A percentile compares a stretch with the other conserved stretches of the same genome.
Conservation (phyloP, 306 rosid species). For the Dryas alaskensis region DNA sequence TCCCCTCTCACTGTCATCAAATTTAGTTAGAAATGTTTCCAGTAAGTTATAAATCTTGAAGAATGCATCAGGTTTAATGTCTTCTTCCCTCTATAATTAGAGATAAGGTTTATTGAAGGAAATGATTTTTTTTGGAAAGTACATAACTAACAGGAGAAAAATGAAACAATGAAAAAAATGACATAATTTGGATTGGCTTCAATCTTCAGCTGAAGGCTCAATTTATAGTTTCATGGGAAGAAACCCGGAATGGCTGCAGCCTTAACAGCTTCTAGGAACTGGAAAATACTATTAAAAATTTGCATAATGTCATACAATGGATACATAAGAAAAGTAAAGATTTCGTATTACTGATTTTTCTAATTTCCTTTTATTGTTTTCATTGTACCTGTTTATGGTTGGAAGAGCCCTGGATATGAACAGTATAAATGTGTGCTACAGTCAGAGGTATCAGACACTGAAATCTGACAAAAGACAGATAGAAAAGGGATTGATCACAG, state of each 20-base stretch:
- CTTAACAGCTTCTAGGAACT: slow-evolving; percentile 1
- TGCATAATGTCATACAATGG: neutral
- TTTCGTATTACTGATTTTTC: neutral
- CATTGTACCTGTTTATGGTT: neutral
- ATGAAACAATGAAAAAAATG: neutral
- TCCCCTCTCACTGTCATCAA: slow-evolving; percentile 4
- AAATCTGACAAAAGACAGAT: neutral
- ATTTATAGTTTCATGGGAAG: neutral
- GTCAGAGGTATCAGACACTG: neutral
- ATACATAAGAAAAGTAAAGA: neutral
- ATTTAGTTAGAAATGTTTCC: slow-evolving; percentile 15
- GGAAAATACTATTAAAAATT: neutral
- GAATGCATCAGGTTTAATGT: neutral
- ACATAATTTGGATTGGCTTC: too few species aligned
- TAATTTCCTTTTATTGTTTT: neutral
- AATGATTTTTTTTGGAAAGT: neutral
- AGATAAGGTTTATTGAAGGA: too few species aligned
- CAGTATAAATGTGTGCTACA: neutral
- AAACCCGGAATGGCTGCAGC: neutral
- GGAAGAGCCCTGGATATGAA: neutral
- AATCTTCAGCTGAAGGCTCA: too few species aligned
- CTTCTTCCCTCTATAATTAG: neutral
- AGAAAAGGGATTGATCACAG: neutral
- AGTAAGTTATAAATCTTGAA: neutral
- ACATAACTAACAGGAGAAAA: neutral